Conservation (phyloP, 306 rosid genomes). For the Fagus crenata region DNA sequence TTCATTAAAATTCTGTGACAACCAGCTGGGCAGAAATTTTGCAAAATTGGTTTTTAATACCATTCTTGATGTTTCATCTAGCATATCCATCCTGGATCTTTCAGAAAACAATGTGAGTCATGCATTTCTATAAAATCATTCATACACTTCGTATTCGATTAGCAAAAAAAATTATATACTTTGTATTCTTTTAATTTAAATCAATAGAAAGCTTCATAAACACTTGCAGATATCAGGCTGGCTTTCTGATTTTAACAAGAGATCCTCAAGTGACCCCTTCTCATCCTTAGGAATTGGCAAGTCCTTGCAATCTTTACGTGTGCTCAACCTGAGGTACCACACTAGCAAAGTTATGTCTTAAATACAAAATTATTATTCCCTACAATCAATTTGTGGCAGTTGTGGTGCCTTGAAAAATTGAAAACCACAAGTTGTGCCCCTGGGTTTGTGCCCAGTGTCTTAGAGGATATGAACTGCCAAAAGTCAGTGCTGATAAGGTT, state of each 20-base stretch:
- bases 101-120: conserved; percentile 76
- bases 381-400: conserved; percentile 12
- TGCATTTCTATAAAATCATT: conserved; percentile 26
- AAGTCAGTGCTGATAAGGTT: conserved; percentile 7
- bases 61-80: conserved; percentile 66
- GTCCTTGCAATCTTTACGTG: conserved; percentile 70
- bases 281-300: conserved; percentile 41
- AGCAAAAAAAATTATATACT: conserved; percentile 2
- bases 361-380: conserved; percentile 18
- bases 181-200: conserved; percentile 19
- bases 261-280: conserved; percentile 34
- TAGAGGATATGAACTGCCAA: conserved; percentile 17
- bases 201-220: conserved; percentile 29
- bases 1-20: conserved; percentile 63
- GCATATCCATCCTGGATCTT: conserved; percentile 76
- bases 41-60: conserved; percentile 55
- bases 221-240: conserved; percentile 78
- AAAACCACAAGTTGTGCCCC: background rate
- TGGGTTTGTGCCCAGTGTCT: background rate
- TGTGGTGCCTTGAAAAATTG: conserved; percentile 10
- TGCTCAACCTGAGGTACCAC: conserved; percentile 75
- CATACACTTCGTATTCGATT: conserved; percentile 13
- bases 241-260: conserved; percentile 61
- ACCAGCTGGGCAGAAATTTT: conserved; percentile 53
- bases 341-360: conserved; percentile 21